These are phyloP conservation scores for Acacia confusa DNA, from an alignment of 306 rosid species.

Conservation along the genomic window DNA sequence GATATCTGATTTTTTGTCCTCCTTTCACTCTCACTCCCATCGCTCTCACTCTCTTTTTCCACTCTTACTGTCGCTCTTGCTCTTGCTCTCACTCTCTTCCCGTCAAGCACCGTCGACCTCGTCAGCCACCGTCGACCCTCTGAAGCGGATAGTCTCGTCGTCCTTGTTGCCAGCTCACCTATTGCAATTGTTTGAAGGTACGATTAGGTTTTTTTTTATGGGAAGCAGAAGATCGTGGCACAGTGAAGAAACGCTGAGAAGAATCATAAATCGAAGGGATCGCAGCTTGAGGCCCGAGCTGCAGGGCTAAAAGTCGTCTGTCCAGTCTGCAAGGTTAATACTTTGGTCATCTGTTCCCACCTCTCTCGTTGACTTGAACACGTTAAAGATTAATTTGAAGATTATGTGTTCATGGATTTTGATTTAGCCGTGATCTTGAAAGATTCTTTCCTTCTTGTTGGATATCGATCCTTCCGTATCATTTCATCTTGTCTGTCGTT, in stretches of 20 bases:
- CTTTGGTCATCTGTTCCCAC: neutral
- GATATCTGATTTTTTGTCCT: too few species aligned
- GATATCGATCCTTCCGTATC: neutral
- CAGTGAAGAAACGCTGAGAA: constrained; percentile 78
- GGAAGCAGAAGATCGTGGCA: constrained; percentile 97
- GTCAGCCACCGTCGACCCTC: too few species aligned
- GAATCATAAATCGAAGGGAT: constrained; percentile 79
- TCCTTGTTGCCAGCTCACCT: too few species aligned
- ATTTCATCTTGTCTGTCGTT: neutral
- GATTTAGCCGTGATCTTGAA: neutral
- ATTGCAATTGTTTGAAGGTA: too few species aligned
- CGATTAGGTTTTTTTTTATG: too few species aligned
- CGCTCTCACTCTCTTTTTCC: too few species aligned
- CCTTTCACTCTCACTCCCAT: too few species aligned
- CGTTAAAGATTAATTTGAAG: neutral
- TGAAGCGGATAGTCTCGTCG: too few species aligned
- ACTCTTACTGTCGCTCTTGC: too few species aligned
- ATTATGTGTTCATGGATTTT: neutral
- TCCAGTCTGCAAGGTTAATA: constrained; percentile 81
- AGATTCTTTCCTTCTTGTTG: neutral
- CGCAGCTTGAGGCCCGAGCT: constrained; percentile 90
- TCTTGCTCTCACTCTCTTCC: too few species aligned
- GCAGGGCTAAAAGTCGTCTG: constrained; percentile 54
- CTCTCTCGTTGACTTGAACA: neutral
- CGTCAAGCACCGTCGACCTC: too few species aligned